phyloP scores from a whole-genome alignment of 345 rosid genomes.

The Nasturtium officinale region DNA sequence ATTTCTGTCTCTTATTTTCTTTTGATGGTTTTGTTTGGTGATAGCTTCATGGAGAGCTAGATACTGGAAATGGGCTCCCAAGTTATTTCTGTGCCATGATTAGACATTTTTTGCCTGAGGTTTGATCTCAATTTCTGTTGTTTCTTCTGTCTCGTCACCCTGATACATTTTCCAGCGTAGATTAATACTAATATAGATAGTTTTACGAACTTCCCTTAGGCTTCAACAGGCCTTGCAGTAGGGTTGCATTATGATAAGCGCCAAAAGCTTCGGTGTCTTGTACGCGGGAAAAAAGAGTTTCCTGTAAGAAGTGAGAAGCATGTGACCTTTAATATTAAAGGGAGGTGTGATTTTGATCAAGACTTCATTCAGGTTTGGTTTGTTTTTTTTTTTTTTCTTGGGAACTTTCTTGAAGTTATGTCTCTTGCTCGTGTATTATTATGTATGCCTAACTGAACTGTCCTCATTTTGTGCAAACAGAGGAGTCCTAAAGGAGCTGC shows the following conservation, averaged over 20 bases:
- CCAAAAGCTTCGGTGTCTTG: slow-evolving; percentile 62
- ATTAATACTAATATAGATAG: slow-evolving; percentile 23
- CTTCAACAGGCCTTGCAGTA: slow-evolving; percentile 62
- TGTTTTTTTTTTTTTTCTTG: neutral
- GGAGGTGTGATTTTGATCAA: slow-evolving; percentile 67
- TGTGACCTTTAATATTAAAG: slow-evolving; percentile 73
- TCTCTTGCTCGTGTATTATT: slow-evolving; percentile 6
- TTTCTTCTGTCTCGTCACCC: neutral
- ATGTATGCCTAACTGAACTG: neutral
- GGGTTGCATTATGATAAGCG: slow-evolving; percentile 75
- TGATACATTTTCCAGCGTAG: slow-evolving; percentile 7
- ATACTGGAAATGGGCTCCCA: slow-evolving; percentile 73
- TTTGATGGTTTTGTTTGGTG: slow-evolving; percentile 18
- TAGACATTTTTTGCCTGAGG: slow-evolving; percentile 68
- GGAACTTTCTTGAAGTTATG: neutral
- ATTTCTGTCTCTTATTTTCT: slow-evolving; percentile 12
- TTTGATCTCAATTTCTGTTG: slow-evolving; percentile 39
- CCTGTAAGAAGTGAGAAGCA: slow-evolving; percentile 54
- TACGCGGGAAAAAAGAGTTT: slow-evolving; percentile 77
- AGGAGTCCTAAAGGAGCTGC: slow-evolving; percentile 78
- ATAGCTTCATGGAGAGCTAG: slow-evolving; percentile 89
- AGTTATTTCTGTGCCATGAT: slow-evolving; percentile 65
- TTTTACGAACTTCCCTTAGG: slow-evolving; percentile 43
- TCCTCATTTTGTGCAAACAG: slow-evolving; percentile 47
- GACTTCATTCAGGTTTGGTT: slow-evolving; percentile 68